Percentiles rank a stretch among this genome's conserved stretches.
phyloP scores from a whole-genome alignment of 805 yeast species.

The Wickerhamiella sergipiensis region DNA sequence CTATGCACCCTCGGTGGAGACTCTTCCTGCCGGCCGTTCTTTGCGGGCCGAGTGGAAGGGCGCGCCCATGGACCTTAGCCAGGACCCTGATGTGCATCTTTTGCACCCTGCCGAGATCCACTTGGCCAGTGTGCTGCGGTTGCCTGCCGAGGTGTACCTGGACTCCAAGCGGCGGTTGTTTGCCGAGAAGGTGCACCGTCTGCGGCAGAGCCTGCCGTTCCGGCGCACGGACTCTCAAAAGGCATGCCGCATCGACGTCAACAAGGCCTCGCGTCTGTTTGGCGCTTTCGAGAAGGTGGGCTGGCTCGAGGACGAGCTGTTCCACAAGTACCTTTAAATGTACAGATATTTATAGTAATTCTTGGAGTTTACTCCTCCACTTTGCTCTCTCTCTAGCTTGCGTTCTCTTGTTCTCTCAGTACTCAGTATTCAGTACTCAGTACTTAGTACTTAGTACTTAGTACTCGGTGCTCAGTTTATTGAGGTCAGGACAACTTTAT shows the following conservation, averaged over 20 bases:
- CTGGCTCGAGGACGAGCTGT: conserved; percentile 71
- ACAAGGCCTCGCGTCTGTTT: conserved; percentile 82
- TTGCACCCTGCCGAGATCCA: conserved; percentile 86
- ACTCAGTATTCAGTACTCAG: too few relatives aligned
- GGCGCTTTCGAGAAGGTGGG: conserved; percentile 88
- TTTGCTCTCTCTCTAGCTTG: not conserved
- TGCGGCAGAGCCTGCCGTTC: conserved; percentile 59
- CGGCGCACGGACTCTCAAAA: conserved; percentile 97
- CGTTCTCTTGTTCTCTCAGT: too few relatives aligned
- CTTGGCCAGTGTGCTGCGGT: conserved; percentile 75
- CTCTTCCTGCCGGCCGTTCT: conserved; percentile 57
- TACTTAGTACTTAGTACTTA: too few relatives aligned
- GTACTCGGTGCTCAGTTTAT: too few relatives aligned
- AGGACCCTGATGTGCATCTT: conserved; percentile 57
- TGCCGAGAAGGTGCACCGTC: conserved; percentile 72
- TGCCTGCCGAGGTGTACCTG: conserved; percentile 71
- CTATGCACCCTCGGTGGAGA: conserved; percentile 55
- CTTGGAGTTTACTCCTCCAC: not conserved
- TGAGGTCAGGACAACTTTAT: too few relatives aligned
- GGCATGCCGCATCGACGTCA: conserved; percentile 93
- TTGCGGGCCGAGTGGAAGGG: conserved; percentile 96
- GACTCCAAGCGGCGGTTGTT: conserved; percentile 75
- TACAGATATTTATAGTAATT: not conserved
- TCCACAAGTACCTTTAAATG: conserved; percentile 31
- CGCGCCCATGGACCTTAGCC: conserved; percentile 79